Evolutionary conservation across 2,329 filamentous ascomycete genomes (phyloP), one percentile per base, ranked within the genome.

Genomic region (Aspergillus neoniger): DNA sequence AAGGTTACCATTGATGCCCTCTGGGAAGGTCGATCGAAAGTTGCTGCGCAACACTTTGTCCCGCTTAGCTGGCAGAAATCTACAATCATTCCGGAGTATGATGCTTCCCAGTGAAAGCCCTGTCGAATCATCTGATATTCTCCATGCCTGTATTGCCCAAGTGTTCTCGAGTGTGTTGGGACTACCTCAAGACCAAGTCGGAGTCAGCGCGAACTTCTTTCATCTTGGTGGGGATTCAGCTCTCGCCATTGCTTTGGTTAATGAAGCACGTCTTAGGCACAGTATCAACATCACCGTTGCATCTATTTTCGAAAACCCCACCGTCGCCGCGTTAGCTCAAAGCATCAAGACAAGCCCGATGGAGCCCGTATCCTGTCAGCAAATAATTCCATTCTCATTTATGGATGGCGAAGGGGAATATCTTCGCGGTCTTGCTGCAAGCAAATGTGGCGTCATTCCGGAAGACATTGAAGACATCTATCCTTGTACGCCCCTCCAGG

Each of bases 401-500:
- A 32, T 12, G 21, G 6, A 32, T 21, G 25, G 23, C 36, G 23
- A 25, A 2, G 25, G 5, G 12, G 30, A 32, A 32, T 3, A 19
- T 23, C 15, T 15, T 17, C 21, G 21, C 38, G 7, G n/a, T n/a
- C 19, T 21, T 36, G 14, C 15, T 32, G 17, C 15, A 32, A 48
- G n/a, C 30, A 10, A 19, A 15, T 58, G 55, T 36, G 19, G 25
- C 28, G n/a, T 47, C 10, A 0, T 21, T 53, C 7, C 58, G 55
- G 44, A 48, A 8, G 55, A 64, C 5, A 66, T 77, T 5, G 71
- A 76, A 55, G 76, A 80, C 58, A 67, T 72, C 1, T 76, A 77
- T 57, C 76, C 76, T 1, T 74, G 70, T 8, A 79, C 73, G 6
- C 66, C 76, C 5, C 65, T 79, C 1, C 77, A 80, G 59, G 76